A percentile compares a stretch with the other conserved stretches of the same genome.
phyloP scores from a whole-genome alignment of 139 green algal genomes.

The Chlamydomonas sp. region DNA sequence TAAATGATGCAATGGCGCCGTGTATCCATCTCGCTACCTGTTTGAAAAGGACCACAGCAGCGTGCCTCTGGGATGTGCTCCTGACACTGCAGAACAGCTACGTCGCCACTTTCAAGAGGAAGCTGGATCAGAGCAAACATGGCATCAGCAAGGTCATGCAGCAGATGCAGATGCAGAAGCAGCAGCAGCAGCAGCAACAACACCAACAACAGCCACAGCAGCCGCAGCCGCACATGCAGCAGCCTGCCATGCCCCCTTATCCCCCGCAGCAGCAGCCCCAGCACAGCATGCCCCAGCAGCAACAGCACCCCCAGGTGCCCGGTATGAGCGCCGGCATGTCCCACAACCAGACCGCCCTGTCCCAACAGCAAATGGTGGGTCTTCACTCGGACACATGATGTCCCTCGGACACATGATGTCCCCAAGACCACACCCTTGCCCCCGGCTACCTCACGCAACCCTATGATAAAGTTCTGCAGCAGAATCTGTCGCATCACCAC shows the following conservation, averaged over 20 bases:
- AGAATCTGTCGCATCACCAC: too few relatives aligned
- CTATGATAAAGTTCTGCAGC: too few relatives aligned
- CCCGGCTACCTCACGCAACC: too few relatives aligned
- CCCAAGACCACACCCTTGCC: too few relatives aligned
- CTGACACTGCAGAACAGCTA: background rate
- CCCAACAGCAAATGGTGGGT: too few relatives aligned
- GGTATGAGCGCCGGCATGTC: constrained; percentile 13
- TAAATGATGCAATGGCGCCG: too few relatives aligned
- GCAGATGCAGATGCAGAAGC: constrained; percentile 32
- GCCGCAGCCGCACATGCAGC: background rate
- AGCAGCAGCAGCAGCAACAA: background rate
- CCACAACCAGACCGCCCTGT: too few relatives aligned
- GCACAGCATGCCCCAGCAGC: background rate
- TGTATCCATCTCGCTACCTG: too few relatives aligned
- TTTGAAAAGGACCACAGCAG: background rate
- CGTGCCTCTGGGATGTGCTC: background rate
- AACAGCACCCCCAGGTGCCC: constrained; percentile 9
- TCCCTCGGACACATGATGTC: too few relatives aligned
- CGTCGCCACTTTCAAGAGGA: background rate
- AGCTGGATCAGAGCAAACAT: constrained; percentile 20
- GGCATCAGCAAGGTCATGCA: constrained; percentile 10
- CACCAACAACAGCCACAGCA: background rate
- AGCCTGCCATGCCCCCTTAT: background rate
- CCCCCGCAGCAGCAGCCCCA: background rate
- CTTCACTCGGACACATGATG: too few relatives aligned